Conservation (phyloP, 257 asterid genomes). For the Jacaranda copaia region DNA sequence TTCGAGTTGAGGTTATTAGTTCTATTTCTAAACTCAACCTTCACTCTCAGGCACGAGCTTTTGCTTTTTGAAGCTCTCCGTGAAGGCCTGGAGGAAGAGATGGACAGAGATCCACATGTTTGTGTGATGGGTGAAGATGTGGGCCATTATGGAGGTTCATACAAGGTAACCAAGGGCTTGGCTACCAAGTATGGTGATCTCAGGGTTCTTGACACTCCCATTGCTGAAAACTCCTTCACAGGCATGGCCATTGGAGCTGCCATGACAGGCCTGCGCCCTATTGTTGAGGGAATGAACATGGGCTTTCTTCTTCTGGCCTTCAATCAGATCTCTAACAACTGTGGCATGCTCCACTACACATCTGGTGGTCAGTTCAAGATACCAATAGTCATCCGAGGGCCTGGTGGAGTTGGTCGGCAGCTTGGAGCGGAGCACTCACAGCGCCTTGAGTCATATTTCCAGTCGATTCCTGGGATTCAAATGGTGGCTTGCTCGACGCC, state of each 20-base stretch:
- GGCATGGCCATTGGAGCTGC: slow-evolving; percentile 93
- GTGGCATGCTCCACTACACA: slow-evolving; percentile 94
- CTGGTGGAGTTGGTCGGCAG: slow-evolving; percentile 96
- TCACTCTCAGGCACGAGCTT: slow-evolving; percentile 72
- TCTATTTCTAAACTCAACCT: slow-evolving; percentile 3
- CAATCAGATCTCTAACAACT: slow-evolving; percentile 88
- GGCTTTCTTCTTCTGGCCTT: slow-evolving; percentile 88
- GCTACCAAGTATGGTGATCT: slow-evolving; percentile 83
- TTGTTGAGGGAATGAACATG: slow-evolving; percentile 94
- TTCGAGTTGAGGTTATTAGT: slow-evolving; percentile 6
- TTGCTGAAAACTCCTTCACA: slow-evolving; percentile 87
- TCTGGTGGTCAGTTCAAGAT: slow-evolving; percentile 89
- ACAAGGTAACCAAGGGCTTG: slow-evolving; percentile 79
- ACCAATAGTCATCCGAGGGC: slow-evolving; percentile 85
- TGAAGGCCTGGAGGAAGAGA: slow-evolving; percentile 91
- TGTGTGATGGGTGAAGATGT: slow-evolving; percentile 88
- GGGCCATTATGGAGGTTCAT: slow-evolving; percentile 91
- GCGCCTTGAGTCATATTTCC: slow-evolving; percentile 84
- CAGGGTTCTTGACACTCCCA: slow-evolving; percentile 88
- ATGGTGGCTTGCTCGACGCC: slow-evolving; percentile 92
- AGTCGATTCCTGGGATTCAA: slow-evolving; percentile 84
- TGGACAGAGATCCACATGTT: slow-evolving; percentile 80
- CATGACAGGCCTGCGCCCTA: slow-evolving; percentile 84
- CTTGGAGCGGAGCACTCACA: slow-evolving; percentile 95
- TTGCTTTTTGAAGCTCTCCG: slow-evolving; percentile 85